Evolutionary conservation across 768 basidiomycete species (phyloP).

Genomic region (Leccinum imitatum): DNA sequence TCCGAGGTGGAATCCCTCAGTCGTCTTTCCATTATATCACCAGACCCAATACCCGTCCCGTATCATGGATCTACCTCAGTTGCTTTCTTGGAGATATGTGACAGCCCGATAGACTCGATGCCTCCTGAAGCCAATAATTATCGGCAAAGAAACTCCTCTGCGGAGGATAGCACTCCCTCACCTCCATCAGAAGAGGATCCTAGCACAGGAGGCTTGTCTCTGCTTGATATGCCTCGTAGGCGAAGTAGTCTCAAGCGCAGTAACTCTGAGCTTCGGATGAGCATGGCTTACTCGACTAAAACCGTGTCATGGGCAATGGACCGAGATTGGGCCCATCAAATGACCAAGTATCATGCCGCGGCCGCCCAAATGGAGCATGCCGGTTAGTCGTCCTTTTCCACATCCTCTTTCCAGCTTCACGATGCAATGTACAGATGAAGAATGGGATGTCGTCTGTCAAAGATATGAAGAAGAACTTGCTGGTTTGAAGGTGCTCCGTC

Average conservation of each 20-base stretch:
- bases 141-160: slow-evolving; percentile 14
- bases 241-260: slow-evolving; percentile 66
- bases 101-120: slow-evolving; percentile 31
- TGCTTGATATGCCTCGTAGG: slow-evolving; percentile 41
- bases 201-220: slow-evolving; percentile 28
- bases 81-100: slow-evolving; percentile 32
- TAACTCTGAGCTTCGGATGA: slow-evolving; percentile 45
- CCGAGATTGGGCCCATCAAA: slow-evolving; percentile 55
- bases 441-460: slow-evolving; percentile 57
- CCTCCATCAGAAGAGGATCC: slow-evolving; percentile 36
- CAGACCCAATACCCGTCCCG: slow-evolving; percentile 47
- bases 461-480: slow-evolving; percentile 63
- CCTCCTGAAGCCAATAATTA: slow-evolving; percentile 14
- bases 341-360: slow-evolving; percentile 46
- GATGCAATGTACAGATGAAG: slow-evolving; percentile 41
- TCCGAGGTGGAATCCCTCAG: slow-evolving; percentile 25
- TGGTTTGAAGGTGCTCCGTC: slow-evolving; percentile 55
- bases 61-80: slow-evolving; percentile 39
- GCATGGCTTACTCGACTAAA: slow-evolving; percentile 53
- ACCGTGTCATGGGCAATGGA: slow-evolving; percentile 78
- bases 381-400: slow-evolving; percentile 28
- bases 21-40: slow-evolving; percentile 36
- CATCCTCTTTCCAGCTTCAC: neutral
- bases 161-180: slow-evolving; percentile 25
- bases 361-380: slow-evolving; percentile 42